Percentiles rank a stretch among this genome's conserved stretches.
These are phyloP conservation scores for Penicillium waksmanii DNA, from an alignment of 495 filamentous ascomycete genomes.

Conservation along the genomic window DNA sequence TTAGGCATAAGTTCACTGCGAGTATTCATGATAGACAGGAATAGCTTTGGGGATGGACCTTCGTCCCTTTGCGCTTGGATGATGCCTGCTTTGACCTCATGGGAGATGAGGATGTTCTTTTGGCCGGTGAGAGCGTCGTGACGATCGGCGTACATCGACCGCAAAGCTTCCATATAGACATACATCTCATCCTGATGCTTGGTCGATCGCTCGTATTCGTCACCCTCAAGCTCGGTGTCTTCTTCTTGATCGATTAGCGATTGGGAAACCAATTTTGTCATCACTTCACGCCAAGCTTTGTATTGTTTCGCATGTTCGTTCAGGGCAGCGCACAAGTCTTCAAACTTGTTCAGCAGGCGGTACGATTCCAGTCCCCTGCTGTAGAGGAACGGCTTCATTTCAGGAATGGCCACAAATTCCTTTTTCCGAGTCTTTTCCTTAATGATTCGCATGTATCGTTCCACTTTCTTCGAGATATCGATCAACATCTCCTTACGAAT, in stretches of 20 bases:
- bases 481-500: conserved; percentile 76
- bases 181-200: conserved; percentile 84
- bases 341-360: conserved; percentile 57
- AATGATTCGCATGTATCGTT: conserved; percentile 45
- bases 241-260: conserved; percentile 84
- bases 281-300: conserved; percentile 70
- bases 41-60: conserved; percentile 72
- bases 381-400: conserved; percentile 53
- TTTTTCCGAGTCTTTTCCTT: conserved; percentile 49
- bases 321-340: conserved; percentile 57
- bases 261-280: conserved; percentile 69
- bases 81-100: conserved; percentile 67
- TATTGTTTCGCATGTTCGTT: conserved; percentile 71
- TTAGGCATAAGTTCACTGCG: conserved; percentile 62
- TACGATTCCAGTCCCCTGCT: conserved; percentile 66
- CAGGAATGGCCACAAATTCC: conserved; percentile 66
- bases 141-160: conserved; percentile 76
- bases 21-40: conserved; percentile 61
- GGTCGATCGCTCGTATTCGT: conserved; percentile 87
- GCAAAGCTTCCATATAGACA: conserved; percentile 77
- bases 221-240: conserved; percentile 71
- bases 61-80: conserved; percentile 61
- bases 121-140: conserved; percentile 75
- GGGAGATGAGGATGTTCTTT: conserved; percentile 74
- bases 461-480: conserved; percentile 56